Evolutionary conservation across 140 eudicot genomes (phyloP).

Genomic region (Anethum foeniculum): DNA sequence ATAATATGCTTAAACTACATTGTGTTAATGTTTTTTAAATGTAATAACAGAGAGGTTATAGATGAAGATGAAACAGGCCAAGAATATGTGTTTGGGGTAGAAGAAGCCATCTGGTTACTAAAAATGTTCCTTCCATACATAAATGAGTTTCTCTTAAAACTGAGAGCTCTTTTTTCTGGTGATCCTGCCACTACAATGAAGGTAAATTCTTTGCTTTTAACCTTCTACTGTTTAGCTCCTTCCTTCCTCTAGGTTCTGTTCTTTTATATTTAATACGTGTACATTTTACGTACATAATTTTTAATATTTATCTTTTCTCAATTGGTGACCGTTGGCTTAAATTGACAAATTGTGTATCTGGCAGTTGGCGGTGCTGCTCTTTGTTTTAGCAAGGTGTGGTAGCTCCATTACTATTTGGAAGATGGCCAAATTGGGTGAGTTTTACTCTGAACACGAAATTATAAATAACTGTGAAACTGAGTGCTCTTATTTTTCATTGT

Average conservation of each 20-base stretch:
- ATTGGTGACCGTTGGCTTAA: conserved; percentile 16
- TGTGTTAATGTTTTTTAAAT: background rate
- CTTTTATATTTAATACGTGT: background rate
- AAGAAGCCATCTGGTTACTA: conserved; percentile 74
- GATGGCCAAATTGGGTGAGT: conserved; percentile 84
- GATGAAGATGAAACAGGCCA: conserved; percentile 31
- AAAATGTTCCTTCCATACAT: conserved; percentile 65
- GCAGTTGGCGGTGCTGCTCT: conserved; percentile 90
- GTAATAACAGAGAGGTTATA: conserved; percentile 37
- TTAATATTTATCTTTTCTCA: background rate
- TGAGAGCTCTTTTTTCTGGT: conserved; percentile 84
- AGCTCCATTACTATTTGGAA: conserved; percentile 90
- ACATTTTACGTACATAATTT: background rate
- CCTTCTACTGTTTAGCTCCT: background rate
- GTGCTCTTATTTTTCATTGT: background rate
- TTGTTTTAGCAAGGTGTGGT: conserved; percentile 89
- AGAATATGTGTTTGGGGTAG: conserved; percentile 59
- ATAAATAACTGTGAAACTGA: background rate
- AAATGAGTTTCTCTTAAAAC: conserved; percentile 66
- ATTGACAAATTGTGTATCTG: conserved; percentile 27
- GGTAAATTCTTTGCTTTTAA: conserved; percentile 27
- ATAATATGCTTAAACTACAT: background rate
- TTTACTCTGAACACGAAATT: background rate
- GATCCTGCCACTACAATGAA: conserved; percentile 95
- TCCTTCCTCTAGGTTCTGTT: conserved; percentile 19